Base-by-base conservation (phyloP, 1,139 yeast species). In the Schwanniomyces etchellsii region DNA sequence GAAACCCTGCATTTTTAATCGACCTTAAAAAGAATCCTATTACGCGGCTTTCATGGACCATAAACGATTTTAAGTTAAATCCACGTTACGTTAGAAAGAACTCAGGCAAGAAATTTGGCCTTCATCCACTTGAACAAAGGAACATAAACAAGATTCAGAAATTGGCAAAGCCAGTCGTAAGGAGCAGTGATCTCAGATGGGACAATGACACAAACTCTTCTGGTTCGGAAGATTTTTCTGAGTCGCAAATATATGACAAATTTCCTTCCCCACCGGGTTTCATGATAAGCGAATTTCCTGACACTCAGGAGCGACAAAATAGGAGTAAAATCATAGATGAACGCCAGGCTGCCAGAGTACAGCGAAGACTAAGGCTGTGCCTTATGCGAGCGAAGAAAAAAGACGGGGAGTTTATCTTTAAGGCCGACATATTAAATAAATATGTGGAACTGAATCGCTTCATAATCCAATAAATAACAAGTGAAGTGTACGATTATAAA, bases 201-300 rank as follows among this genome's bases (percentile, higher is more conserved):
- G 34, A 39, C 28, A 38, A 38, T 24, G 36, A 39, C 15, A 12
- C 14, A 23, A 27, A 23, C n/a, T 24, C 18, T 6, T 20, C 20
- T n/a, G 27, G 28, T 20, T 24, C 30, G 10, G 16, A 28, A 24
- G 30, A 31, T n/a, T 28, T 31, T 17, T 31, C 33, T 9, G 35
- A 34, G 14, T 45, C 48, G 33, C 68, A 62, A 40, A 39, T 59
- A 5, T 58, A 50, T 41, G 68, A 62, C 31, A 59, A 70, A 43
- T 70, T 74, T 16, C 72, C 70, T 30, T 72, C 81, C 3, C 85
- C 85, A 2, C 82, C 82, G 2, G 84, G 84, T 1, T 77, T 69
- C 50, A 78, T 75, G 52, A 53, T 68, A 27, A 65, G 78, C 26
- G 83, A 76, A 36, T 79, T 80, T 42, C 83, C 85, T 1, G 57